phyloP scores from a whole-genome alignment of 2,329 filamentous ascomycete species.

The Ceratocystiopsis brevicomis region DNA sequence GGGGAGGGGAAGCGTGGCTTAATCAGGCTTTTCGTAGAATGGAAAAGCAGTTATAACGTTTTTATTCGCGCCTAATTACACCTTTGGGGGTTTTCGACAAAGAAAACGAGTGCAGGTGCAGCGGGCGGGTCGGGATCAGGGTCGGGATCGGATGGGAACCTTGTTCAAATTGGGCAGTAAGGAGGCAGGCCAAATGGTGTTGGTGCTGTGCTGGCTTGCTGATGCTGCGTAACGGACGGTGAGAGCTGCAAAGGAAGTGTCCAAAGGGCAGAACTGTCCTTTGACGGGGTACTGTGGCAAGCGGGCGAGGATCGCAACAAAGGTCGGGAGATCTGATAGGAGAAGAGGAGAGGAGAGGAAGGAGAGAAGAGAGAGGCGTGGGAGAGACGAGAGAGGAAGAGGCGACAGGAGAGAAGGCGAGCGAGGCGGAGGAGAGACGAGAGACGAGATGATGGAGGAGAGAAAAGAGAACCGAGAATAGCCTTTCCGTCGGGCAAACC shows the following conservation, averaged over 20 bases:
- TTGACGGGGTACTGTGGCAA: background rate
- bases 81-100: constrained; percentile 62
- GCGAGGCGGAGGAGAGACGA: constrained; percentile 3
- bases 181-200: constrained; percentile 9
- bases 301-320: background rate
- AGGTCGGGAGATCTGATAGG: background rate
- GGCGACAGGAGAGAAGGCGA: background rate
- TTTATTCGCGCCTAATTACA: constrained; percentile 50
- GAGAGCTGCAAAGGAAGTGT: background rate
- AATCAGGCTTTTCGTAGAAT: background rate
- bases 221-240: background rate
- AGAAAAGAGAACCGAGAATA: background rate
- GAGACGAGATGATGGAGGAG: background rate
- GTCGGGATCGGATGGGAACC: constrained; percentile 14
- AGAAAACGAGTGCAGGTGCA: constrained; percentile 79
- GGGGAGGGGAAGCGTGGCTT: background rate
- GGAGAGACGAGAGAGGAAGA: background rate
- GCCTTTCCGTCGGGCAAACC: too few species aligned
- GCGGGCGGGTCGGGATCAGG: constrained; percentile 21
- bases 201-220: background rate
- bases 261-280: background rate
- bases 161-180: constrained; percentile 7
- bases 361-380: background rate
- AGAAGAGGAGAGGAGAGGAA: background rate
- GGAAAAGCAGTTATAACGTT: background rate